These are phyloP conservation scores for Penicillium crystallinum DNA, from an alignment of 495 filamentous ascomycete genomes.

Conservation along the genomic window DNA sequence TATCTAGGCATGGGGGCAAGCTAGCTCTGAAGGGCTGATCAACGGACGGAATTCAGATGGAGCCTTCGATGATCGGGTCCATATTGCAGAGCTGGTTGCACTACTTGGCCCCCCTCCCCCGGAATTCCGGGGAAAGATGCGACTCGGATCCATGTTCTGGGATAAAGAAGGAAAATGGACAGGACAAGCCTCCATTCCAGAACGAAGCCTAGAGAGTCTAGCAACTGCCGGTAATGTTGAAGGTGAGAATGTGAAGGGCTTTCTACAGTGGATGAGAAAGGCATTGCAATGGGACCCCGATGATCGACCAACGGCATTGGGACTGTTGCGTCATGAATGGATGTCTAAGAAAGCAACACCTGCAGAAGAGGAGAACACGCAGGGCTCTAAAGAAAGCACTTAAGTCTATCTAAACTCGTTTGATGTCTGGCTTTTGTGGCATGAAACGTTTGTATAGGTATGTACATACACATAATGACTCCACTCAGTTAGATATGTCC, in stretches of 20 bases:
- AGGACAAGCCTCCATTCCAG: slow-evolving; percentile 8
- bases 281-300: slow-evolving; percentile 43
- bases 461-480: too few relatives aligned
- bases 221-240: slow-evolving; percentile 5
- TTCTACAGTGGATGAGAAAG: slow-evolving; percentile 32
- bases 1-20: neutral
- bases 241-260: slow-evolving; percentile 30
- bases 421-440: too few relatives aligned
- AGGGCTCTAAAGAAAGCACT: neutral
- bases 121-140: slow-evolving; percentile 22
- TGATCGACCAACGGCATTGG: slow-evolving; percentile 33
- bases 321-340: slow-evolving; percentile 39
- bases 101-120: slow-evolving; percentile 37
- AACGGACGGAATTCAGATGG: slow-evolving; percentile 2
- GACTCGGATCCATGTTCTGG: slow-evolving; percentile 12
- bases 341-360: slow-evolving; percentile 9
- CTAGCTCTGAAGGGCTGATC: neutral
- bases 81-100: slow-evolving; percentile 34
- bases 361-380: neutral
- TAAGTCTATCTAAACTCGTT: too few relatives aligned
- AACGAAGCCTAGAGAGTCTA: slow-evolving; percentile 12
- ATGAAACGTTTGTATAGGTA: too few relatives aligned
- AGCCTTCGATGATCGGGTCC: slow-evolving; percentile 18
- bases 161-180: slow-evolving; percentile 9
- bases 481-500: too few relatives aligned